phyloP scores from a whole-genome alignment of 2,329 filamentous ascomycete genomes.

The Talaromyces sp. region DNA sequence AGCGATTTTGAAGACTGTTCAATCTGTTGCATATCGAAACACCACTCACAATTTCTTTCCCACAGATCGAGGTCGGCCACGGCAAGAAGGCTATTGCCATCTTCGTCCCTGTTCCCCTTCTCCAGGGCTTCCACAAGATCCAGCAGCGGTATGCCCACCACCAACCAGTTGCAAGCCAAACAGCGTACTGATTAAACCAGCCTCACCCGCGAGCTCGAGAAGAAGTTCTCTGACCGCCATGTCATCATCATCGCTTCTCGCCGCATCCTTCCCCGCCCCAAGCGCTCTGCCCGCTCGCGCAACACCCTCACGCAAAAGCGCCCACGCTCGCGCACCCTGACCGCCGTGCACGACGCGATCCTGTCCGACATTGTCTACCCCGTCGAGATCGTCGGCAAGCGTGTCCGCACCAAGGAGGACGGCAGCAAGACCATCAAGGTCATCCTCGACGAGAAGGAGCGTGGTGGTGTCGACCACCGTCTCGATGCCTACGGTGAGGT shows the following conservation, averaged over 20 bases:
- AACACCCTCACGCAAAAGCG: slow-evolving; percentile 98
- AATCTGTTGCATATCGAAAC: neutral
- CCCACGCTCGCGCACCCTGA: slow-evolving; percentile 93
- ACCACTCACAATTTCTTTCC: slow-evolving; percentile 22
- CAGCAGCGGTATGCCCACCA: slow-evolving; percentile 83
- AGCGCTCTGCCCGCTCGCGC: slow-evolving; percentile 95
- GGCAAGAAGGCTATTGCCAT: slow-evolving; percentile 99
- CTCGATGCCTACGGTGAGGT: slow-evolving; percentile 99
- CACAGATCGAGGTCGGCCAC: slow-evolving; percentile 98
- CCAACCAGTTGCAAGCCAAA: neutral
- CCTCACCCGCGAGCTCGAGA: slow-evolving; percentile 99
- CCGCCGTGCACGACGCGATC: slow-evolving; percentile 97
- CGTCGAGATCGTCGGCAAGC: slow-evolving; percentile 99
- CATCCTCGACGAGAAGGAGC: slow-evolving; percentile 99
- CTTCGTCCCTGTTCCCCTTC: slow-evolving; percentile 99
- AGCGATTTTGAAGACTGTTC: neutral
- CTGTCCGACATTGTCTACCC: slow-evolving; percentile 97
- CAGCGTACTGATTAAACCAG: slow-evolving; percentile 42
- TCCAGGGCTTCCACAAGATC: slow-evolving; percentile 97
- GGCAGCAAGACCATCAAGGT: slow-evolving; percentile 98
- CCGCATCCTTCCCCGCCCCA: slow-evolving; percentile 97
- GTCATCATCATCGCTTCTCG: slow-evolving; percentile 98
- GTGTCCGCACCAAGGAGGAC: slow-evolving; percentile 97
- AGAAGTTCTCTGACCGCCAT: slow-evolving; percentile 99
- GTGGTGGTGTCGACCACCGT: slow-evolving; percentile 97